Percentiles rank a stretch among this genome's conserved stretches.
Evolutionary conservation across 306 rosid genomes (phyloP).

Genomic region (Castanea mollissima): DNA sequence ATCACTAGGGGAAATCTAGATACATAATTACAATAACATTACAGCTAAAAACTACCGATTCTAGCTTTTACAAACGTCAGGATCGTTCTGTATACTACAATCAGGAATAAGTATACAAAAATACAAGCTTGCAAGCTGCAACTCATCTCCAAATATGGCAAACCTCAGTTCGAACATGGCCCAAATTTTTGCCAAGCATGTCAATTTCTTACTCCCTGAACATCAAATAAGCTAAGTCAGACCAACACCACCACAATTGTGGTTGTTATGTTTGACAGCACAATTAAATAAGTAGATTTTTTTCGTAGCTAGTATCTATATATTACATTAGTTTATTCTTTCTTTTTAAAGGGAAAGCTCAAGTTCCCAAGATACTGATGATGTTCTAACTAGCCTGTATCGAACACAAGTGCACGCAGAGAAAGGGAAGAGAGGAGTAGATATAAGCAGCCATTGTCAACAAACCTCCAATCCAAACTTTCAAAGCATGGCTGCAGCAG

Average conservation of each 20-base stretch:
- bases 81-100: conserved; percentile 3
- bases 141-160: conserved; percentile 25
- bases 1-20: conserved; percentile 26
- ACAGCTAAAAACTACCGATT: conserved; percentile 4
- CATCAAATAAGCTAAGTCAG: conserved; percentile 31
- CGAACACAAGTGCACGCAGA: background rate
- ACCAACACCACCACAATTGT: conserved; percentile 19
- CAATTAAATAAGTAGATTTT: background rate
- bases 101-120: conserved; percentile 18
- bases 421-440: background rate
- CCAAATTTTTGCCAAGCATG: conserved; percentile 26
- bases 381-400: background rate
- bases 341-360: background rate
- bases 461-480: background rate
- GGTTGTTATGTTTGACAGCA: background rate
- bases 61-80: conserved; percentile 12
- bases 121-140: conserved; percentile 19
- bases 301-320: background rate
- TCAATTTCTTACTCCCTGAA: conserved; percentile 67
- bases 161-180: conserved; percentile 23
- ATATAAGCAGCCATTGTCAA: background rate
- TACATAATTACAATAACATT: conserved; percentile 29
- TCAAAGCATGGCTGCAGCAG: too few species aligned
- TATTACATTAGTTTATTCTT: background rate
- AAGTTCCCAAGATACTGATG: background rate